phyloP scores from a whole-genome alignment of 2,329 filamentous ascomycete genomes.

The Gaeumannomyces tritici region DNA sequence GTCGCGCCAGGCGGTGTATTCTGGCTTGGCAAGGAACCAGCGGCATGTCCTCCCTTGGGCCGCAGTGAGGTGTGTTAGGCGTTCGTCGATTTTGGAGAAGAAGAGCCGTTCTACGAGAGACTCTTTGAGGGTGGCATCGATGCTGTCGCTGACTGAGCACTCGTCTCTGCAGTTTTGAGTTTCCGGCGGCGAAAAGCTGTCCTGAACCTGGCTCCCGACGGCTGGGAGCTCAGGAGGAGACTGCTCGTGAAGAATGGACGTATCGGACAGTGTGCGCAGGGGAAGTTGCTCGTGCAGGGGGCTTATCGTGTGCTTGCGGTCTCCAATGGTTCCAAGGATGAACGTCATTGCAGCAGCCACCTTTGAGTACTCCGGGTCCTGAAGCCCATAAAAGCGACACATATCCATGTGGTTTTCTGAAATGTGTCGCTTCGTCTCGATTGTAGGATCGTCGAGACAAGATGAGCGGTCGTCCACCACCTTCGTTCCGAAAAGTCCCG shows the following conservation, averaged over 20 bases:
- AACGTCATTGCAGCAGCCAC: conserved; percentile 11
- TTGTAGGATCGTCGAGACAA: conserved; percentile 16
- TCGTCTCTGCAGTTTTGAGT: not conserved
- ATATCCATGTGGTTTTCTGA: conserved; percentile 23
- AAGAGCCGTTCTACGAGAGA: not conserved
- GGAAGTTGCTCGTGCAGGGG: too few species aligned
- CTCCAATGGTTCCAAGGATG: not conserved
- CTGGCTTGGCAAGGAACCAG: conserved; percentile 13
- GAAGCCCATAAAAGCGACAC: conserved; percentile 19
- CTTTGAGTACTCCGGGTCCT: conserved; percentile 22
- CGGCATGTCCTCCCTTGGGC: not conserved
- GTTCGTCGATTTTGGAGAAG: conserved; percentile 1
- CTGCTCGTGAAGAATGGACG: not conserved
- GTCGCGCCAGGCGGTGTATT: conserved; percentile 24
- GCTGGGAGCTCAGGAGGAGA: not conserved
- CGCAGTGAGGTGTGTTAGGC: not conserved
- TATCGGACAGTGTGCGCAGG: not conserved
- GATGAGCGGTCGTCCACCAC: conserved; percentile 28
- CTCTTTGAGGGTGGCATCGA: not conserved
- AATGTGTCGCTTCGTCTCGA: conserved; percentile 24
- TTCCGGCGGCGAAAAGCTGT: not conserved
- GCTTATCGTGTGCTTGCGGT: not conserved
- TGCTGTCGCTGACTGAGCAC: not conserved
- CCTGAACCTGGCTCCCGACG: not conserved
- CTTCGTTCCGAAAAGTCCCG: conserved; percentile 8